These are phyloP conservation scores for Aureobasidium sp. DNA, from an alignment of 2,329 filamentous ascomycete genomes.

Conservation along the genomic window DNA sequence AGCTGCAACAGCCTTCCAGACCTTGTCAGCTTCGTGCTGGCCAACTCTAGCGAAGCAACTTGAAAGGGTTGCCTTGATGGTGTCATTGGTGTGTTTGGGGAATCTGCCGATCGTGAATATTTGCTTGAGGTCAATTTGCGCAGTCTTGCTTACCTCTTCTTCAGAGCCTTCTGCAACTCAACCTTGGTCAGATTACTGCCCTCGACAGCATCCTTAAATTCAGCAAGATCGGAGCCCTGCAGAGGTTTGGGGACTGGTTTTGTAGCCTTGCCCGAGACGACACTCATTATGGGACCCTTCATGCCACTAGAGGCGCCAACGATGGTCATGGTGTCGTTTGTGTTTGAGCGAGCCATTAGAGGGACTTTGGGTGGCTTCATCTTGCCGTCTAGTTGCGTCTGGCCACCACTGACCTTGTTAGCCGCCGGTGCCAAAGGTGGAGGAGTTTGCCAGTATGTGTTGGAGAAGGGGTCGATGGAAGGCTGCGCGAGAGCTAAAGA, in stretches of 20 bases:
- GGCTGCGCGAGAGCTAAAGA: constrained; percentile 34
- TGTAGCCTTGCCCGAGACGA: constrained; percentile 27
- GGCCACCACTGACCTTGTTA: constrained; percentile 14
- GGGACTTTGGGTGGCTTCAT: constrained; percentile 39
- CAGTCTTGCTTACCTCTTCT: constrained; percentile 50
- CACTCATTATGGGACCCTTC: constrained; percentile 30
- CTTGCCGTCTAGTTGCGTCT: constrained; percentile 19
- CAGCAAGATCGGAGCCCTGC: constrained; percentile 52
- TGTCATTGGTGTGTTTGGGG: constrained; percentile 60
- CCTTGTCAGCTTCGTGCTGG: constrained; percentile 57
- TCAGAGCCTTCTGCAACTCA: constrained; percentile 67
- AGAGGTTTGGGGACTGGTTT: constrained; percentile 42
- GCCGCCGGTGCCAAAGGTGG: neutral
- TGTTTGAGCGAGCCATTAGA: constrained; percentile 33
- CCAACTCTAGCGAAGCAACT: constrained; percentile 57
- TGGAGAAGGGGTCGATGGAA: constrained; percentile 81
- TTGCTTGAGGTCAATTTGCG: constrained; percentile 1
- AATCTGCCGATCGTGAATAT: constrained; percentile 43
- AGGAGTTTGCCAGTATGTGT: constrained; percentile 61
- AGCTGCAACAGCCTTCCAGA: constrained; percentile 41
- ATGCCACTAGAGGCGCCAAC: constrained; percentile 27
- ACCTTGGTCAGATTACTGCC: constrained; percentile 67
- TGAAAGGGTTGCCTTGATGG: constrained; percentile 64
- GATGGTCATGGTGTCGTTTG: constrained; percentile 22
- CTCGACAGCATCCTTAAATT: constrained; percentile 64